Base-by-base conservation (phyloP, 23 red algal genomes). In the Gracilaria domingensis region DNA sequence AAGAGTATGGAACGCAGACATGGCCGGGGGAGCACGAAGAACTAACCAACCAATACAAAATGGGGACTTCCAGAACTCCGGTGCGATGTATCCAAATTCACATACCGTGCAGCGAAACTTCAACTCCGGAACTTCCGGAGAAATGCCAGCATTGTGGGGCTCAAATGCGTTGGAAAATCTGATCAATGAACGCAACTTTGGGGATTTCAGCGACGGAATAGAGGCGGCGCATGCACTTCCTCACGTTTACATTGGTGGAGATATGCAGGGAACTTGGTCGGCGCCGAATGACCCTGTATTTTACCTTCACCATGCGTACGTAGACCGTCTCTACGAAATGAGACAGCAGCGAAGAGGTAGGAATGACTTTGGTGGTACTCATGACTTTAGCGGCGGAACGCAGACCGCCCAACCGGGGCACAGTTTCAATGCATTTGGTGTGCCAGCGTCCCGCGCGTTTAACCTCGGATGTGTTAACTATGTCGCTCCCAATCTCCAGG, bases 241-340 rank as follows among this genome's bases (percentile, higher is more conserved):
- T 25, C 90, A 93, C 21, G 77, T 93, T 11, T 76, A 85, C 36
- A 66, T 93, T 37, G 82, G 90, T 17, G 90, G 90, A 5, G 90
- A 93, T 29, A 93, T 93, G 90, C 9, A 32, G 53, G 47, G 69
- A 24, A 57, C 80, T 26, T 61, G 39, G 25, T 71, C 50, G 16
- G 71, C 90, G 12, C 90, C 90, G 66, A 86, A 85, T 73, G 90
- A 93, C 37, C 90, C 90, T 51, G 50, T 85, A 29, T 93, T 93
- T 59, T 86, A 93, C 37, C 48, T 93, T 23, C 90, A 93, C 58
- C 90, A 93, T 50, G 66, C 81, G 4, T 86, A 80, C 39, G 49
- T 93, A 35, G 90, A 93, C 60, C 75, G 37, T 2, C 47, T 93
- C 12, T 86, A 71, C 33, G 26, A 62, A 47, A 66, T 65, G 70